Base-by-base conservation (phyloP, 768 basidiomycete genomes). In the Suillus spraguei region DNA sequence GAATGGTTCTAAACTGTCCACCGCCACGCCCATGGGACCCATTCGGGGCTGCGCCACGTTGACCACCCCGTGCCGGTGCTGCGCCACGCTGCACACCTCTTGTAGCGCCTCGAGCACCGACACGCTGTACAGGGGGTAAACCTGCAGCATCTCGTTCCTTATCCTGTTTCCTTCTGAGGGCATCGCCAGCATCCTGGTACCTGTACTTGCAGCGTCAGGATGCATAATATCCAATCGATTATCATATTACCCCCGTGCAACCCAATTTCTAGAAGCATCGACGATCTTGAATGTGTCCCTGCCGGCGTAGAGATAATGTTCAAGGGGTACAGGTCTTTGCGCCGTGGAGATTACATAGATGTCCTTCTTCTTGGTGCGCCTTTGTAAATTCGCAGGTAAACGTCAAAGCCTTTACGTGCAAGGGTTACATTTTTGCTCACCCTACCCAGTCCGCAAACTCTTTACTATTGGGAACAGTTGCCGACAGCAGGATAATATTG, bases 371-470 rank as follows among this genome's bases (percentile, higher is more conserved):
- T 99, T 99, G 2, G 97, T 99, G 17, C 97, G 92, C 7, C 97
- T 99, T 68, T 24, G 13, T 16, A 35, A 59, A 60, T 13, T 38
- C 38, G n/a, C 53, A 33, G 28, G 35, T 47, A 39, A 52, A 17
- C 16, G 60, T 32, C 46, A 22, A 38, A 46, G 35, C 4, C 24
- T 17, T 28, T 7, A 28, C 24, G 6, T 20, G 56, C 38, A 41
- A 41, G 17, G 3, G 28, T 28, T 22, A 6, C 28, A 56, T 32
- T 16, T 33, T 28, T 55, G 73, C 90, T 72, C 73, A 98, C 97
- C 97, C 97, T 64, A 99, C 97, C 97, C 97, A 99, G 68, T 95
- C 95, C 5, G 97, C 97, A 71, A 99, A 99, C 72, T 99, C 97
- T 72, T 91, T 94, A 14, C 96, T 94, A 71, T 99, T 99, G 9